phyloP scores from a whole-genome alignment of 805 yeast genomes.

The Pachysolen tannophilus region DNA sequence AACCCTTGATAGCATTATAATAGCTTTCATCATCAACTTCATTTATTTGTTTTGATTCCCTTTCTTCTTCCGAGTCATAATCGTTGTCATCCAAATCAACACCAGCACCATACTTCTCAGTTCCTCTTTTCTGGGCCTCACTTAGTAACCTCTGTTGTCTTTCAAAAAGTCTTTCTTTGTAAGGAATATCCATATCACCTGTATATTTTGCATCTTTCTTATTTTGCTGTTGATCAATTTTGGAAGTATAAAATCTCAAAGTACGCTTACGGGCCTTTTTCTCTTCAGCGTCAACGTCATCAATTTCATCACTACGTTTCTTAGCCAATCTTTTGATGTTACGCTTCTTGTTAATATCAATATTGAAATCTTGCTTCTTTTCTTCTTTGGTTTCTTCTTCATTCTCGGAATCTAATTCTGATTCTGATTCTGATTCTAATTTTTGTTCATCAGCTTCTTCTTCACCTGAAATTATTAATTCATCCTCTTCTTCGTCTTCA shows the following conservation, averaged over 20 bases:
- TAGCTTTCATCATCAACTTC: conserved; percentile 45
- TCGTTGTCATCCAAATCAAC: conserved; percentile 50
- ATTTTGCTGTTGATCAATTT: conserved; percentile 77
- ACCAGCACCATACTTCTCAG: conserved; percentile 33
- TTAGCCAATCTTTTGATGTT: conserved; percentile 31
- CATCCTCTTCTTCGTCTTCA: conserved; percentile 13
- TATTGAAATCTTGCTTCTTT: conserved; percentile 39
- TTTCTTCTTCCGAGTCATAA: conserved; percentile 38
- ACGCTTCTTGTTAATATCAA: conserved; percentile 48
- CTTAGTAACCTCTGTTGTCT: conserved; percentile 81
- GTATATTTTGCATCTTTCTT: conserved; percentile 51
- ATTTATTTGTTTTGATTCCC: conserved; percentile 31
- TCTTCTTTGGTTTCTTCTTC: conserved; percentile 15
- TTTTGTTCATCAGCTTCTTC: conserved; percentile 20
- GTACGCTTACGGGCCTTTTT: conserved; percentile 73
- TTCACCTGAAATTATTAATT: conserved; percentile 13
- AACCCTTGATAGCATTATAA: conserved; percentile 45
- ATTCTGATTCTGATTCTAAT: conserved; percentile 9
- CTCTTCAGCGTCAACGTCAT: conserved; percentile 81
- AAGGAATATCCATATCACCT: conserved; percentile 91
- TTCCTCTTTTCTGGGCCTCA: conserved; percentile 83
- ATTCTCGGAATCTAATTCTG: conserved; percentile 9
- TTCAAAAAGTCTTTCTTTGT: conserved; percentile 82
- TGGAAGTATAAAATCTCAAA: conserved; percentile 92
- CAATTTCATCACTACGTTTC: conserved; percentile 56